These are phyloP conservation scores for Metroxylon sagu DNA, from an alignment of 176 grass and related monocot species.

Conservation along the genomic window DNA sequence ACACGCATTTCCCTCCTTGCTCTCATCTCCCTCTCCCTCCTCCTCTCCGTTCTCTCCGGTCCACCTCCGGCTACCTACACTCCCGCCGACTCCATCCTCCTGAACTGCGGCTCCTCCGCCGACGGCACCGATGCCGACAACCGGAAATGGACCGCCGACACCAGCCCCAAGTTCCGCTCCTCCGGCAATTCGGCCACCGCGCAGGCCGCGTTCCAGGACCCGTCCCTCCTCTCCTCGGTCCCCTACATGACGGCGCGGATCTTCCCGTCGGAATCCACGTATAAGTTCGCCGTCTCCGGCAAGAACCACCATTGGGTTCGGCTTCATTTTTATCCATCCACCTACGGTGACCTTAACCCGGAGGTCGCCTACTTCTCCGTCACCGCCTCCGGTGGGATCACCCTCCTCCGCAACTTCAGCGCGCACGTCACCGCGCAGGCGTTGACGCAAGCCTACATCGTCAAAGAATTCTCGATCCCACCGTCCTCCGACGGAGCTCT, in stretches of 20 bases:
- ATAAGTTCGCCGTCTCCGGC: slow-evolving; percentile 7
- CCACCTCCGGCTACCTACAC: too few species aligned
- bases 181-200: too few species aligned
- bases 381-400: not conserved
- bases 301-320: slow-evolving; percentile 10
- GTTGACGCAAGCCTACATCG: slow-evolving; percentile 5
- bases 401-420: slow-evolving; percentile 10
- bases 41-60: too few species aligned
- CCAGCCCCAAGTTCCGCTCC: too few species aligned
- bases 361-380: slow-evolving; percentile 12
- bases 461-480: slow-evolving; percentile 12
- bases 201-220: not conserved
- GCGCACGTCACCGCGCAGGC: slow-evolving; percentile 8
- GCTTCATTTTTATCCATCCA: slow-evolving; percentile 9
- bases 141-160: too few species aligned
- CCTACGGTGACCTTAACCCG: slow-evolving; percentile 2
- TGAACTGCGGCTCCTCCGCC: too few species aligned
- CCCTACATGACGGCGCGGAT: slow-evolving; percentile 14
- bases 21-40: too few species aligned
- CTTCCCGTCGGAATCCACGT: slow-evolving; percentile 8
- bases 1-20: too few species aligned
- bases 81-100: too few species aligned
- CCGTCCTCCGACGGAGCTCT: slow-evolving; percentile 1
- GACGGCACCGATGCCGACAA: too few species aligned
- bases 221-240: not conserved